Base-by-base conservation (phyloP, 1,284 basidiomycete genomes). In the Ganoderma leucocontextum region DNA sequence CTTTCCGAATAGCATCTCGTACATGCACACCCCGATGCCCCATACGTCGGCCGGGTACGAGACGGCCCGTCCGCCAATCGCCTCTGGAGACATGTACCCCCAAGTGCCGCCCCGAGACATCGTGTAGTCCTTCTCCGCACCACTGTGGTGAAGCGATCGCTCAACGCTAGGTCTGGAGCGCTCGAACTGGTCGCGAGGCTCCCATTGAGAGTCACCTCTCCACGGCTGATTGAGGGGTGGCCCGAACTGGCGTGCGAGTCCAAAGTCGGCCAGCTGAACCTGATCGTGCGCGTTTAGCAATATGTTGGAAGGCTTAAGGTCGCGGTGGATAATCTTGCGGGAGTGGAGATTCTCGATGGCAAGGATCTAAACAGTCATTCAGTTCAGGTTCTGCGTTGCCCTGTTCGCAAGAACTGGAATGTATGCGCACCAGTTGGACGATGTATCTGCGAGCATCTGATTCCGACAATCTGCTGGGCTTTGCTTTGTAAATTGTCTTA, bases 201-300 rank as follows among this genome's bases (percentile, higher is more conserved):
- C 12, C 47, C 47, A 52, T 52, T n/a, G 47, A 4, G 47, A 9
- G 10, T 22, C 41, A 19, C 49, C 61, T 42, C 25, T 53, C 47
- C 49, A 62, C 17, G 67, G 47, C 5, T 62, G 41, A 19, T 65
- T 41, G 17, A n/a, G 64, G 82, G 85, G 47, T n/a, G 3, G 85
- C 86, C 1, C 89, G 83, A 41, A 85, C 85, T 3, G 84, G 87
- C 70, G 63, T 29, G 85, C 84, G 61, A 88, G 75, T 75, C 91
- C 91, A 79, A 90, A 89, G 77, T 91, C 89, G 47, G 89, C 89
- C 59, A 91, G 80, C 72, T 89, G 87, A 4, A 89, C 85, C 73
- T 90, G 87, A 0, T 89, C 89, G 62, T 83, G 80, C 71, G 86
- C 85, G 78, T 89, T 87, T 15, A 91, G 79, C 22, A 91, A 80